Percentiles rank a stretch among this genome's conserved stretches.
Conservation (phyloP, 139 green algal genomes). For the Micractinium conductrix region DNA sequence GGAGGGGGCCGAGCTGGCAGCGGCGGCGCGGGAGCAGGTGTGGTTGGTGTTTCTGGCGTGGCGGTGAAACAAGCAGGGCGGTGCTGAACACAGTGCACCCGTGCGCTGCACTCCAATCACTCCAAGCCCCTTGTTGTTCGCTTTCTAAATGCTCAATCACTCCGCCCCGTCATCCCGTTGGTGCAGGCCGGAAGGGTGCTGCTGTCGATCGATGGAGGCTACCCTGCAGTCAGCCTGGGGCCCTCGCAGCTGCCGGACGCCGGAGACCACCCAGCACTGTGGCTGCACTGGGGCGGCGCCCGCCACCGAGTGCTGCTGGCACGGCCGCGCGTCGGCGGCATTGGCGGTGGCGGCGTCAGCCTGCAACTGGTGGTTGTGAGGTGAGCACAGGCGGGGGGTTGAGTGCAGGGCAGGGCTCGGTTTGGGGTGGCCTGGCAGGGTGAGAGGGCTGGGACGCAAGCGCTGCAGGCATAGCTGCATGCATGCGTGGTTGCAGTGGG, state of each 20-base stretch:
- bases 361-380: background rate
- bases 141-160: background rate
- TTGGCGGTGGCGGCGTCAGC: background rate
- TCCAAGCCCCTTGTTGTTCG: background rate
- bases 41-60: too few relatives aligned
- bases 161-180: background rate
- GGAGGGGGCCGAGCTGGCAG: background rate
- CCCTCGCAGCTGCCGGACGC: background rate
- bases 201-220: constrained; percentile 6
- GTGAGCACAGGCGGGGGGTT: background rate
- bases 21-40: background rate
- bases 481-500: too few relatives aligned
- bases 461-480: too few relatives aligned
- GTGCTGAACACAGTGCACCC: too few relatives aligned
- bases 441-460: background rate
- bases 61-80: too few relatives aligned
- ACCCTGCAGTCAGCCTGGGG: background rate
- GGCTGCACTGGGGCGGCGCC: background rate
- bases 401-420: too few relatives aligned
- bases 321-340: background rate
- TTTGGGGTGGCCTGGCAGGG: too few relatives aligned
- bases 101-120: too few relatives aligned
- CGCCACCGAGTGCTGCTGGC: background rate
- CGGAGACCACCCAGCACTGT: background rate
- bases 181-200: background rate